These are phyloP conservation scores for Acephala macrosclerotiorum DNA, from an alignment of 2,329 filamentous ascomycete species.

Conservation along the genomic window DNA sequence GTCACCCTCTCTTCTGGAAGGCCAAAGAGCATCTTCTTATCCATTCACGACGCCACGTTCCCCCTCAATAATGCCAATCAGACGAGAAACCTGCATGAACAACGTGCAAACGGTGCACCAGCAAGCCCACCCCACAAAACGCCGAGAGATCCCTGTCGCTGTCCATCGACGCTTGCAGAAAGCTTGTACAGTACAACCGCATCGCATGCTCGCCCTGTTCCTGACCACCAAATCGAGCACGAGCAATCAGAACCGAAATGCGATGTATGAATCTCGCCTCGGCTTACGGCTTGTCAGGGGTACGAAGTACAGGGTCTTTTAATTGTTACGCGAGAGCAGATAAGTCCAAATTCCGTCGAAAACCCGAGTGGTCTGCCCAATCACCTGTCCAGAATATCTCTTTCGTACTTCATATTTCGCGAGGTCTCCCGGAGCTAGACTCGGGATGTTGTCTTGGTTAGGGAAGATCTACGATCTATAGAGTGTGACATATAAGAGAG, in stretches of 20 bases:
- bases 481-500: not conserved
- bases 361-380: too few species aligned
- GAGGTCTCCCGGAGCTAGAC: not conserved
- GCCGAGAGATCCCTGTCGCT: not conserved
- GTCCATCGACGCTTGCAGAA: not conserved
- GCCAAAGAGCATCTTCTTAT: not conserved
- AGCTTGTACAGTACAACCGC: not conserved
- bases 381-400: too few species aligned
- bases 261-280: too few species aligned
- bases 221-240: not conserved
- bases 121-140: not conserved
- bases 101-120: not conserved
- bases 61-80: not conserved
- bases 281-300: not conserved
- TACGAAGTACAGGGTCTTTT: too few species aligned
- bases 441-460: not conserved
- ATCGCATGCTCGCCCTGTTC: not conserved
- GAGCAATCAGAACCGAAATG: not conserved
- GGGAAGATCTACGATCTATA: conserved; percentile 4
- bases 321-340: too few species aligned
- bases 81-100: not conserved
- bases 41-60: conserved; percentile 3
- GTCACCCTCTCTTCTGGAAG: not conserved
- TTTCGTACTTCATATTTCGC: too few species aligned
- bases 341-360: too few species aligned